Base-by-base conservation (phyloP, 352 stramenopile genomes). In the Phytopythium ostracodes region DNA sequence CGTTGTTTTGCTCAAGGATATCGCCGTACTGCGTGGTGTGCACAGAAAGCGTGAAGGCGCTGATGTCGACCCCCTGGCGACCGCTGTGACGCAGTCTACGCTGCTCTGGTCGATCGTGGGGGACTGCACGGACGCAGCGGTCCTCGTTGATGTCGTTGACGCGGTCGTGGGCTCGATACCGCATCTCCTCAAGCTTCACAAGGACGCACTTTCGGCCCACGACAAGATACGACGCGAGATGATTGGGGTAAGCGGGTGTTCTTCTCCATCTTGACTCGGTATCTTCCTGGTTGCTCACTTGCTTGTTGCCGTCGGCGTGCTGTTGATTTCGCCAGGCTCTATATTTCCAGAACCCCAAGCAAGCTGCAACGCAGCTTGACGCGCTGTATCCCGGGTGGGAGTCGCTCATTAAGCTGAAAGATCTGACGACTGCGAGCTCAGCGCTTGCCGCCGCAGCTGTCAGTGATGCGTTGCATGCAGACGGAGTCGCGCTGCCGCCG, bases 291-390 rank as follows among this genome's bases (percentile, higher is more conserved):
- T 18, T 42, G 18, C 25, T 18, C 47, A 38, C 59, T 22, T 56
- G 38, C 7, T 33, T 33, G 29, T 7, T 33, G 29, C 29, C 29
- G 7, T 33, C 29, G 29, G 7, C 7, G 29, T 33, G 29, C 22
- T 72, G 9, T 56, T 60, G 35, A 22, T 11, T 36, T 40, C 40
- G 43, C 58, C 49, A 91, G 82, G 59, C 63, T 0, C 56, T 92
- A 43, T 90, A 92, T 54, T 88, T 88, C 50, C 65, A 77, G 24
- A 75, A 88, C n/a, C 83, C 83, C 31, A 70, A 77, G 29, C 44
- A 68, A 0, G 68, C 86, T 4, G 70, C 73, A 49, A 53, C 57
- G n/a, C 67, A 85, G 44, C 67, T 92, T 12, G 64, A 84, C 58
- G 56, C 63, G 15, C 56, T 92, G 38, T 60, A 88, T 65, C 81